Conservation (phyloP, 768 basidiomycete species). For the Collybiopsis confluens region DNA sequence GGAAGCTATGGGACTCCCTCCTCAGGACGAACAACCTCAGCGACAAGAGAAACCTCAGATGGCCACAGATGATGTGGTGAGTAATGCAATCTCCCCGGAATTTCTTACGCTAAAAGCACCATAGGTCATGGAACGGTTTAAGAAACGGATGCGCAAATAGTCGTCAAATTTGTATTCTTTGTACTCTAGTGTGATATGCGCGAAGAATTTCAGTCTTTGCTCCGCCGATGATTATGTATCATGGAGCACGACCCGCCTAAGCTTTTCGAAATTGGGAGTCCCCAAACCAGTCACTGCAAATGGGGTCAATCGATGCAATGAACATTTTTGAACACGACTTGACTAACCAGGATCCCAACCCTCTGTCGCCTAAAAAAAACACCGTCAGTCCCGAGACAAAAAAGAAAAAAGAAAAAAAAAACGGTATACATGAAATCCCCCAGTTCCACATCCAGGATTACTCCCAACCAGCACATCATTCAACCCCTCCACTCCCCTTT, state of each 20-base stretch:
- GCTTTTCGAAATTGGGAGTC: conserved; percentile 13
- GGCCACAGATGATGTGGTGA: conserved; percentile 88
- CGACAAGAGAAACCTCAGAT: conserved; percentile 61
- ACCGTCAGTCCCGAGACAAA: neutral
- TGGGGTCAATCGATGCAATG: neutral
- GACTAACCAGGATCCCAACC: conserved; percentile 60
- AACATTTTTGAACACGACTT: neutral
- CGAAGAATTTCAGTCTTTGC: neutral
- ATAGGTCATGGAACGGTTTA: conserved; percentile 95
- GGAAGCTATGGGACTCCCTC: conserved; percentile 76
- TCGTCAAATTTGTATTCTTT: too few species aligned
- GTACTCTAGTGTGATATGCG: too few species aligned
- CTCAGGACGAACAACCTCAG: conserved; percentile 46
- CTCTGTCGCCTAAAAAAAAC: conserved; percentile 29
- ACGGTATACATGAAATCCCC: conserved; percentile 57
- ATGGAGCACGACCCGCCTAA: conserved; percentile 31
- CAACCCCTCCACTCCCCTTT: conserved; percentile 27
- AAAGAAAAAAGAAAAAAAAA: neutral
- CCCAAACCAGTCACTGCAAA: conserved; percentile 16
- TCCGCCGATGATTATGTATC: neutral
- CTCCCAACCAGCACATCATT: conserved; percentile 61
- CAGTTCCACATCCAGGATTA: conserved; percentile 48
- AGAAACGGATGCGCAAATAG: conserved; percentile 88
- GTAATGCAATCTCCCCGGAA: conserved; percentile 20
- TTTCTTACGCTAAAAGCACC: conserved; percentile 2